These are phyloP conservation scores for Mucor lusitanicus DNA, from an alignment of 371 early-diverging fungal genomes.

Conservation along the genomic window DNA sequence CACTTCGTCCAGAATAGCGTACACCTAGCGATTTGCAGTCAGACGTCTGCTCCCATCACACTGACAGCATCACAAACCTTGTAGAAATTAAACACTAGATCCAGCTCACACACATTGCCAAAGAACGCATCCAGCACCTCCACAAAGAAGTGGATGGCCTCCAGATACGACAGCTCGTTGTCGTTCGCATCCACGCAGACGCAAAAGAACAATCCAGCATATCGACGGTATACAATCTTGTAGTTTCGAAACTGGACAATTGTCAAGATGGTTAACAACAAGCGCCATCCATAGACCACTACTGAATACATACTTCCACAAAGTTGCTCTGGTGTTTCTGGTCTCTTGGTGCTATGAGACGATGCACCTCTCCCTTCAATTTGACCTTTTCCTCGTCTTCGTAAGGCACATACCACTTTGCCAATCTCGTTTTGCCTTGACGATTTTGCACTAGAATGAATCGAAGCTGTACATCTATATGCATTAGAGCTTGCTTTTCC, in stretches of 20 bases:
- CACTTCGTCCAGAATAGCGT: conserved; percentile 96
- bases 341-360: conserved; percentile 93
- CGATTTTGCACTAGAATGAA: conserved; percentile 97
- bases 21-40: conserved; percentile 63
- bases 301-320: conserved; percentile 73
- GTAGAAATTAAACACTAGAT: conserved; percentile 97
- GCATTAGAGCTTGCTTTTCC: background rate
- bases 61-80: conserved; percentile 55
- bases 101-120: conserved; percentile 97
- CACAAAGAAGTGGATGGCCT: conserved; percentile 97
- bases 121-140: conserved; percentile 97
- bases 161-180: conserved; percentile 92
- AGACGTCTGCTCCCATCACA: background rate
- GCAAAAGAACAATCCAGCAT: conserved; percentile 97
- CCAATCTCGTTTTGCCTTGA: conserved; percentile 95
- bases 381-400: conserved; percentile 93
- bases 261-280: background rate
- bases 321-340: conserved; percentile 96
- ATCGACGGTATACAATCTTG: conserved; percentile 96
- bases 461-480: conserved; percentile 69
- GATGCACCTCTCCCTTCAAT: conserved; percentile 93
- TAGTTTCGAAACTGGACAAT: conserved; percentile 79
- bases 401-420: conserved; percentile 95
- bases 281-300: background rate
- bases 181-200: conserved; percentile 97